A percentile compares a stretch with the other conserved stretches of the same genome.
Conservation (phyloP, 345 rosid genomes). For the Clarkia xantiana region DNA sequence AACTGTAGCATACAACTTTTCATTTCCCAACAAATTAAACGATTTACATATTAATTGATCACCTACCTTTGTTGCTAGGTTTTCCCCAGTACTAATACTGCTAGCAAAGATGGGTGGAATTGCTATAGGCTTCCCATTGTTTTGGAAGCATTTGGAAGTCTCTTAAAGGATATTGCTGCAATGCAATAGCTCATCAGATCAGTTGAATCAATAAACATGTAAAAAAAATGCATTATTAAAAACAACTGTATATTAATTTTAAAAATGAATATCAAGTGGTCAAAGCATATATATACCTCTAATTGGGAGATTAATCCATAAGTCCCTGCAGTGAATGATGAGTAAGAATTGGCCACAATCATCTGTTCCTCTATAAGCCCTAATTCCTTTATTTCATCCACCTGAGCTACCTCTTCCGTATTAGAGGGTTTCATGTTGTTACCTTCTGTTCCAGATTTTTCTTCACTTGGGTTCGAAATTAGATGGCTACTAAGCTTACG, state of each 20-base stretch:
- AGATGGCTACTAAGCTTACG: neutral
- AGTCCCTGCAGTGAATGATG: neutral
- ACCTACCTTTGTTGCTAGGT: too few relatives aligned
- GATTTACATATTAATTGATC: too few relatives aligned
- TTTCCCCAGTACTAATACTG: neutral
- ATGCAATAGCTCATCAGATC: neutral
- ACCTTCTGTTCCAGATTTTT: neutral
- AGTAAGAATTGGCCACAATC: neutral
- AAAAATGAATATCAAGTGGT: neutral
- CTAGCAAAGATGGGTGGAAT: neutral
- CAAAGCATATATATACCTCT: neutral
- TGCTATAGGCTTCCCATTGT: slow-evolving; percentile 7
- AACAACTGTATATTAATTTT: neutral
- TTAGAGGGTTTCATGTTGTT: slow-evolving; percentile 3
- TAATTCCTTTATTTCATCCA: neutral
- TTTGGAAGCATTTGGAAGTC: slow-evolving; percentile 2
- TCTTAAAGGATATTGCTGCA: slow-evolving; percentile 8
- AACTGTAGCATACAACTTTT: too few relatives aligned
- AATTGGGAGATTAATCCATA: slow-evolving; percentile 1
- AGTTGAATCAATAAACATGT: neutral
- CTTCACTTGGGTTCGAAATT: neutral
- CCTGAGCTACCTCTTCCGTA: neutral
- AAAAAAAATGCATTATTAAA: neutral
- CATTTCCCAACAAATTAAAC: too few relatives aligned
- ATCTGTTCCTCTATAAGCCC: neutral